These are phyloP conservation scores for Raffaelea deltoideospora DNA, from an alignment of 2,329 filamentous ascomycete genomes.

Conservation along the genomic window DNA sequence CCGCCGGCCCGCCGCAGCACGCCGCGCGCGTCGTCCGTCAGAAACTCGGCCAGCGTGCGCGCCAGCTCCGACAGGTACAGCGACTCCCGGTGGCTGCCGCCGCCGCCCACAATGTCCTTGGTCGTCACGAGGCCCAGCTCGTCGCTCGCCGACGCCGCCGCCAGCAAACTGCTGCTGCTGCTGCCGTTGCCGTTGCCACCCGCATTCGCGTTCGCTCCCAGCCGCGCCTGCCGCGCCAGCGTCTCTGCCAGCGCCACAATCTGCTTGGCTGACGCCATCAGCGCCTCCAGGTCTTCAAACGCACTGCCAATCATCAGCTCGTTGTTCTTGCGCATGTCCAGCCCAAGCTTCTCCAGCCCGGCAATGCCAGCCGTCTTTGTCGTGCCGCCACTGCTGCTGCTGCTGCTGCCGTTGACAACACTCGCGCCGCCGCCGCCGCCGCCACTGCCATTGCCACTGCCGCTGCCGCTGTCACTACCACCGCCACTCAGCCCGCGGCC, in stretches of 20 bases:
- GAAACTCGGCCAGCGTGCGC: slow-evolving; percentile 72
- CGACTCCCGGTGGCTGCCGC: slow-evolving; percentile 49
- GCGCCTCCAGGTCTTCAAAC: slow-evolving; percentile 87
- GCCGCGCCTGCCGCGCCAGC: slow-evolving; percentile 50
- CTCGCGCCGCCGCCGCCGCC: not conserved
- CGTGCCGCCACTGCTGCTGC: slow-evolving; percentile 6
- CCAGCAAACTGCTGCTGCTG: slow-evolving; percentile 47
- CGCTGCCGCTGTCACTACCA: not conserved
- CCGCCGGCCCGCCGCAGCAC: slow-evolving; percentile 68
- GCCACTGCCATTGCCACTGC: not conserved
- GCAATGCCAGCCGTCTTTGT: slow-evolving; percentile 71
- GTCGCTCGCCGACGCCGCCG: slow-evolving; percentile 69
- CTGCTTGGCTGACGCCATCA: slow-evolving; percentile 96
- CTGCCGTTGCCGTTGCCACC: slow-evolving; percentile 30
- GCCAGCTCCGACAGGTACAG: slow-evolving; percentile 82
- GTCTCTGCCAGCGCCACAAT: slow-evolving; percentile 85
- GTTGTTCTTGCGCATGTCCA: slow-evolving; percentile 81
- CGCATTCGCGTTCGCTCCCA: slow-evolving; percentile 13
- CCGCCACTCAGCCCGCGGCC: slow-evolving; percentile 13
- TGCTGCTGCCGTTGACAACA: slow-evolving; percentile 2
- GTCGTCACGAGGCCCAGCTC: slow-evolving; percentile 85
- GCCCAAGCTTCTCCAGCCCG: slow-evolving; percentile 71
- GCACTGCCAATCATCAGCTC: slow-evolving; percentile 83
- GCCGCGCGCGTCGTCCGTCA: slow-evolving; percentile 71
- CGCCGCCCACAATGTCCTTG: slow-evolving; percentile 67